Conservation (phyloP, 2,329 filamentous ascomycete genomes). For the Calonectria leucothoes region DNA sequence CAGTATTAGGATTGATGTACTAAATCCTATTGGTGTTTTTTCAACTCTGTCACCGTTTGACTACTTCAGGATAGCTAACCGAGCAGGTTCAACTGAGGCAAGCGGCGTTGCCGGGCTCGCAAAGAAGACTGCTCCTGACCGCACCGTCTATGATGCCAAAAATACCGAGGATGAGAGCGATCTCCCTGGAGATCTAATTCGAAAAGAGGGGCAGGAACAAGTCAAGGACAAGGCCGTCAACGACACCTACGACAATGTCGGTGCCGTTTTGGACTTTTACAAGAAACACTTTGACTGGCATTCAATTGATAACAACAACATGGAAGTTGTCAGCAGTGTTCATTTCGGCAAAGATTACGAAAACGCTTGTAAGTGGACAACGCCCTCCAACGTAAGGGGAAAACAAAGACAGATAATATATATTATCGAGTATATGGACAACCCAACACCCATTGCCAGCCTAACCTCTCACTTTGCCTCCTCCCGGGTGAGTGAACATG, state of each 20-base stretch:
- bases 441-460: too few relatives aligned
- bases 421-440: too few relatives aligned
- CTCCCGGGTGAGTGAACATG: too few relatives aligned
- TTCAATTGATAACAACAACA: slow-evolving; percentile 63
- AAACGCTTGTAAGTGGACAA: slow-evolving; percentile 62
- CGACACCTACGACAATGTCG: slow-evolving; percentile 62
- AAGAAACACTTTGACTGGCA: slow-evolving; percentile 60
- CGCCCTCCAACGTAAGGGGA: too few relatives aligned
- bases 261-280: slow-evolving; percentile 62
- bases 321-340: slow-evolving; percentile 62
- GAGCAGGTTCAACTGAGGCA: neutral
- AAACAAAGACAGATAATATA: too few relatives aligned
- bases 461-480: too few relatives aligned
- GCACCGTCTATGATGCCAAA: slow-evolving; percentile 59
- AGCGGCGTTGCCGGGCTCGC: neutral
- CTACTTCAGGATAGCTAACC: neutral
- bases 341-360: slow-evolving; percentile 63
- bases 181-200: slow-evolving; percentile 56
- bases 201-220: slow-evolving; percentile 55
- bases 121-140: slow-evolving; percentile 46
- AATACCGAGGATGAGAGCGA: slow-evolving; percentile 48
- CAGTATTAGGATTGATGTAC: too few relatives aligned
- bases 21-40: too few relatives aligned
- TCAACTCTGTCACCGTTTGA: neutral
- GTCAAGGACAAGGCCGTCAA: slow-evolving; percentile 57